Evolutionary conservation across 768 basidiomycete species (phyloP), one percentile per base, ranked within the genome.

Genomic region (Panaeolus cyanescens): DNA sequence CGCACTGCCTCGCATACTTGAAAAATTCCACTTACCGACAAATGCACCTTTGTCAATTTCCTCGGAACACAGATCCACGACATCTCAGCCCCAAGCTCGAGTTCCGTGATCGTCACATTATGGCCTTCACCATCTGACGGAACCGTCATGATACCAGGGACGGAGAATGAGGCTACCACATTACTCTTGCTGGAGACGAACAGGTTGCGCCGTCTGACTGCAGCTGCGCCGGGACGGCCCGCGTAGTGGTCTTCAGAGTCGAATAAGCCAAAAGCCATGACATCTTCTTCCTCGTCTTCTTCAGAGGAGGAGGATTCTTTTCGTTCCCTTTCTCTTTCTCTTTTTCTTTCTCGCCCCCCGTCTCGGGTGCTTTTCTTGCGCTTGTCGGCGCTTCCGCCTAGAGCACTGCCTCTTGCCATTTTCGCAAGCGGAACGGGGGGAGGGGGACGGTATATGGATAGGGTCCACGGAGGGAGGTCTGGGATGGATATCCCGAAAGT

Each of bases 61-160:
- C 76, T 80, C 5, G 80, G 80, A 0, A 80, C 75, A 32, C 71
- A 65, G 3, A 80, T 68, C 80, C 80, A 81, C n/a, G 71, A 72
- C 76, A 82, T 77, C 9, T 61, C 62, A 0, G 81, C 77, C 31
- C 78, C 72, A 39, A 80, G 67, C 0, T 64, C 59, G 32, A 82
- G 60, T 60, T 77, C 67, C 1, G 68, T 71, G 31, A 83, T 75
- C 0, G 79, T 80, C 5, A 82, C 77, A 36, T 74, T 82, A 58
- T 81, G 80, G 3, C 71, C 65, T 3, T 65, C 71, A 2, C 72
- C 72, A 61, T 82, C 80, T 36, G 74, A 75, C 0, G 80, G 80
- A 17, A 83, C 73, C 15, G 66, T 75, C 37, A 80, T 77, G 9
- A 75, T 62, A 0, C 82, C 81, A 0, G 80, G 80, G 8, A 81